A percentile compares a stretch with the other conserved stretches of the same genome.
phyloP scores from a whole-genome alignment of 163 green algal genomes.

The Volvox carteri region DNA sequence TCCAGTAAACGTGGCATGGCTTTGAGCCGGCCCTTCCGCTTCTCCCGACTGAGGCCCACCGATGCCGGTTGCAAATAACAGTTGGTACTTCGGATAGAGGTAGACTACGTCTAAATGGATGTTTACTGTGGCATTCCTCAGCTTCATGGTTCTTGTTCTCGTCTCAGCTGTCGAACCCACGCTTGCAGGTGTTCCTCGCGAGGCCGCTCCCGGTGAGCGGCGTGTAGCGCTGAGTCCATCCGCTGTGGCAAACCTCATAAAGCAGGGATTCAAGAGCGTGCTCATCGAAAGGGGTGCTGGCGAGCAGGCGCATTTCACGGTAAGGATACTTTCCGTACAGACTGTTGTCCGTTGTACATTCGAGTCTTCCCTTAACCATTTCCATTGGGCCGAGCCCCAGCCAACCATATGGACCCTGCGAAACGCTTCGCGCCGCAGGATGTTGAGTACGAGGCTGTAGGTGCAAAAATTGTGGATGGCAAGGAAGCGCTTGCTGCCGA shows the following conservation, averaged over 20 bases:
- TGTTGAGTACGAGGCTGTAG: conserved; percentile 84
- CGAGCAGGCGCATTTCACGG: conserved; percentile 71
- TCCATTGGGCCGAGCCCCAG: too few species aligned
- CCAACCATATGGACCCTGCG: too few species aligned
- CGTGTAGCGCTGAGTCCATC: conserved; percentile 79
- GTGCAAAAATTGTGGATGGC: conserved; percentile 77
- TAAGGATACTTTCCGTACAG: conserved; percentile 29
- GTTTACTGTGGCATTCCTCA: not conserved
- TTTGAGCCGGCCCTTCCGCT: too few species aligned
- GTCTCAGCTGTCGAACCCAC: not conserved
- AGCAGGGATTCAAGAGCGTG: conserved; percentile 78
- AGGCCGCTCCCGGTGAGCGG: conserved; percentile 72
- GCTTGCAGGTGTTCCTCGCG: conserved; percentile 79
- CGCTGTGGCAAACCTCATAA: conserved; percentile 61
- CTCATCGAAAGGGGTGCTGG: conserved; percentile 76
- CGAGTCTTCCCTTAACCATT: too few species aligned
- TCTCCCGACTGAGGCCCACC: too few species aligned
- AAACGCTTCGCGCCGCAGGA: too few species aligned
- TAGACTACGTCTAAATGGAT: not conserved
- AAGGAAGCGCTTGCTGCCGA: conserved; percentile 76
- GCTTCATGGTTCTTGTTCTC: not conserved
- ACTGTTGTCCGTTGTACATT: too few species aligned
- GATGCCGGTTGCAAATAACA: not conserved
- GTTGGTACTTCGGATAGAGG: not conserved
- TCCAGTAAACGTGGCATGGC: too few species aligned